Evolutionary conservation across 306 rosid species (phyloP).

Genomic region (Pueraria montana): DNA sequence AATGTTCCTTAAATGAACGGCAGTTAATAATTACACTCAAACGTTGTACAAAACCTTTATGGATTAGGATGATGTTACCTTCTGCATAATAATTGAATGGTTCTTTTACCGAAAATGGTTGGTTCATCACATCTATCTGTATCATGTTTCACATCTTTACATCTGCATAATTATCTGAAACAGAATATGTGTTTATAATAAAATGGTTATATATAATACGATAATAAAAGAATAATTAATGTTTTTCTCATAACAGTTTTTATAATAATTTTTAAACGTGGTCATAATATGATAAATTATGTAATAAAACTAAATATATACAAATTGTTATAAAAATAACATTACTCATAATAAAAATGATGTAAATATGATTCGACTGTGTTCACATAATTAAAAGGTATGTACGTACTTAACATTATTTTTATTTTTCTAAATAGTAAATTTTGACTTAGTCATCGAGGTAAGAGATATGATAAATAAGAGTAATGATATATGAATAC

Average conservation of each 20-base stretch:
- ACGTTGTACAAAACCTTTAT: constrained; percentile 3
- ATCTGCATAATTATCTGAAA: constrained; percentile 12
- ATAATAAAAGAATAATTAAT: too few species aligned
- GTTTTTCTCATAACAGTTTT: too few species aligned
- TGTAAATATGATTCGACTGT: too few species aligned
- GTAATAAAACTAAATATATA: background rate
- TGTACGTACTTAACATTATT: background rate
- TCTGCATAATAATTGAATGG: background rate
- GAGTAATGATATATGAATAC: too few species aligned
- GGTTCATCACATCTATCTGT: constrained; percentile 6
- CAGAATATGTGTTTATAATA: background rate
- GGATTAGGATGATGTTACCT: constrained; percentile 6
- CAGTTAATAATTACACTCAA: constrained; percentile 28
- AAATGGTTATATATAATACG: background rate
- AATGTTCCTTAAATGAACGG: constrained; percentile 25
- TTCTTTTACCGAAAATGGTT: background rate
- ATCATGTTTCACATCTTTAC: background rate
- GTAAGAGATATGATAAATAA: too few species aligned
- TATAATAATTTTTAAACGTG: background rate
- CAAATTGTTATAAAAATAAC: background rate
- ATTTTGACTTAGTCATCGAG: background rate
- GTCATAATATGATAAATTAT: background rate
- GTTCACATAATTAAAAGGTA: background rate
- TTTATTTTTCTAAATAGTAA: background rate
- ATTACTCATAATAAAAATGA: background rate